These are phyloP conservation scores for Podaxis sp. DNA, from an alignment of 768 basidiomycete species.

Conservation along the genomic window DNA sequence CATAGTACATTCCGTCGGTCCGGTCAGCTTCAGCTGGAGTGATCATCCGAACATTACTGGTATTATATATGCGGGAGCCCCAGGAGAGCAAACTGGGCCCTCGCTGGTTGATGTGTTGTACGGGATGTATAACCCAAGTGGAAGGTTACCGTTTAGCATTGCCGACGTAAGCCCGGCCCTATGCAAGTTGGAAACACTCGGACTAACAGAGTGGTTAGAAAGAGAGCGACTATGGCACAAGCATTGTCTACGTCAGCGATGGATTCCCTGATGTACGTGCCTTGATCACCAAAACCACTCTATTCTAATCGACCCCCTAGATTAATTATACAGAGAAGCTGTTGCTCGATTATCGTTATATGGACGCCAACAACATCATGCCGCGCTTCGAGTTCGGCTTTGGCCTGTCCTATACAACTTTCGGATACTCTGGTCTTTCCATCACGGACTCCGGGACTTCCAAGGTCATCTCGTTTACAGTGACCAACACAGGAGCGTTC, in stretches of 20 bases:
- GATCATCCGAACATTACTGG: constrained; percentile 72
- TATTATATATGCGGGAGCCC: constrained; percentile 54
- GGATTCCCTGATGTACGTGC: constrained; percentile 38
- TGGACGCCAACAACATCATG: constrained; percentile 50
- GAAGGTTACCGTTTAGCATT: constrained; percentile 72
- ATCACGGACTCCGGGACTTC: constrained; percentile 35
- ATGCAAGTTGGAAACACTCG: background rate
- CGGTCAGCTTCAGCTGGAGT: constrained; percentile 73
- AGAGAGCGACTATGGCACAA: constrained; percentile 41
- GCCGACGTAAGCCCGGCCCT: constrained; percentile 47
- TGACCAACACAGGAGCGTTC: constrained; percentile 48
- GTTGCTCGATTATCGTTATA: constrained; percentile 68
- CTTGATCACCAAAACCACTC: constrained; percentile 8
- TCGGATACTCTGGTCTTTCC: constrained; percentile 56
- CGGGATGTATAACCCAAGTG: constrained; percentile 74
- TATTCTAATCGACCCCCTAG: constrained; percentile 23
- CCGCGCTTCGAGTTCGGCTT: constrained; percentile 71
- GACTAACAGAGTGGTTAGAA: constrained; percentile 23
- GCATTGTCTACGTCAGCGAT: constrained; percentile 41
- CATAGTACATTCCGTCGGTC: constrained; percentile 77
- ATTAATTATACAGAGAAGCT: constrained; percentile 69
- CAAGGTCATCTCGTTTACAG: constrained; percentile 39
- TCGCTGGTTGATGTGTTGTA: constrained; percentile 77
- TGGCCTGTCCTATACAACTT: constrained; percentile 74
- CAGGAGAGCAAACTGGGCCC: constrained; percentile 79